Percentiles rank a stretch among this genome's conserved stretches.
Evolutionary conservation across 441 rosid species (phyloP).

Genomic region (Adansonia madagascariensis): DNA sequence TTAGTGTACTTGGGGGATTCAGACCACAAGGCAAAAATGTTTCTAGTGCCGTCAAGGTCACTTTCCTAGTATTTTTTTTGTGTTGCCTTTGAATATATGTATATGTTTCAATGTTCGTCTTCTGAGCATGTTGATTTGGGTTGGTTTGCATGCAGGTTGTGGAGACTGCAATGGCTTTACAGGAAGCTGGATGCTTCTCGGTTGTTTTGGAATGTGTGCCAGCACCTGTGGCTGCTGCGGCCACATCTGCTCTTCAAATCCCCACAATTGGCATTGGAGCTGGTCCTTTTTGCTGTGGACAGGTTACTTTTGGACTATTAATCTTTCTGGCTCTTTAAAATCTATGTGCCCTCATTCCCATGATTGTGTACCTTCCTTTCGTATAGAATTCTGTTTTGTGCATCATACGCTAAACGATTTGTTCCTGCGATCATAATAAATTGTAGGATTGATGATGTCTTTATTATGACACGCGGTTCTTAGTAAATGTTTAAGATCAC

Average conservation of each 20-base stretch:
- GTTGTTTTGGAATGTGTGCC: constrained; percentile 92
- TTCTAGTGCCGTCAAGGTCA: constrained; percentile 81
- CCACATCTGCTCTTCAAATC: constrained; percentile 73
- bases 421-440: not conserved
- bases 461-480: not conserved
- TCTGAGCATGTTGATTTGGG: constrained; percentile 19
- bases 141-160: constrained; percentile 60
- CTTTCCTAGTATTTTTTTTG: not conserved
- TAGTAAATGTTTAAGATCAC: not conserved
- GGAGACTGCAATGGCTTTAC: constrained; percentile 85
- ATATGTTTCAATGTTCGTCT: not conserved
- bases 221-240: constrained; percentile 89
- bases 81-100: constrained; percentile 14
- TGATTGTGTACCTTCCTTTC: not conserved
- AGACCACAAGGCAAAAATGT: constrained; percentile 86
- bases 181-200: constrained; percentile 87
- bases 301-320: constrained; percentile 45
- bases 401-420: not conserved
- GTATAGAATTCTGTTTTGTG: not conserved
- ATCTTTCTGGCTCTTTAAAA: constrained; percentile 9
- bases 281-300: constrained; percentile 92
- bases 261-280: constrained; percentile 96
- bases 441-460: not conserved
- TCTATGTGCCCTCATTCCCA: not conserved
- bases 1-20: constrained; percentile 91